Evolutionary conservation across 495 filamentous ascomycete genomes (phyloP).

Genomic region (Corynascus novoguineensis): DNA sequence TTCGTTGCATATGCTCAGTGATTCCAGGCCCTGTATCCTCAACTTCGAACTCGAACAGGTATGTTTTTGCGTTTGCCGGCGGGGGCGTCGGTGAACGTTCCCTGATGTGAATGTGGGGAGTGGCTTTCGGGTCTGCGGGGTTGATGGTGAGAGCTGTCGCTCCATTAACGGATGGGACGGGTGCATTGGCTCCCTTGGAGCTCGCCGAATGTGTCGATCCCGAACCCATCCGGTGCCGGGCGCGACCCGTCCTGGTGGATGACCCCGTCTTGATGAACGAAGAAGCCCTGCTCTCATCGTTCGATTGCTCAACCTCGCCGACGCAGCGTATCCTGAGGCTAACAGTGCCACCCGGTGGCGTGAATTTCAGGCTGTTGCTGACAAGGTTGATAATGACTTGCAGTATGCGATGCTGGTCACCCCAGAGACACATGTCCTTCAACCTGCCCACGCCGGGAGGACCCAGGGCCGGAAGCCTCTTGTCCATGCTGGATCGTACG

Average conservation of each 20-base stretch:
- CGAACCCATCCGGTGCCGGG: conserved; percentile 43
- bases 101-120: conserved; percentile 42
- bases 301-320: conserved; percentile 46
- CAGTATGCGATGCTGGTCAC: conserved; percentile 83
- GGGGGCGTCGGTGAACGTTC: conserved; percentile 60
- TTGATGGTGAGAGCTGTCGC: conserved; percentile 55
- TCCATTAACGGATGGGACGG: conserved; percentile 26
- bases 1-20: conserved; percentile 63
- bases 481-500: conserved; percentile 28
- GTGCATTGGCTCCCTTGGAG: conserved; percentile 33
- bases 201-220: conserved; percentile 44
- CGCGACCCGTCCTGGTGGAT: conserved; percentile 35
- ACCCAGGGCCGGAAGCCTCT: conserved; percentile 46
- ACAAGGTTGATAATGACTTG: conserved; percentile 92
- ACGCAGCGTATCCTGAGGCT: conserved; percentile 67
- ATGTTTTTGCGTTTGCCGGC: conserved; percentile 50
- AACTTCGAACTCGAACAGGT: conserved; percentile 80
- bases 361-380: conserved; percentile 90
- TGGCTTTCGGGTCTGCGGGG: conserved; percentile 48
- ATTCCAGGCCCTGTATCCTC: conserved; percentile 91
- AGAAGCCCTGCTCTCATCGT: conserved; percentile 43
- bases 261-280: conserved; percentile 45
- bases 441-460: conserved; percentile 57
- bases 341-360: conserved; percentile 68
- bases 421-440: conserved; percentile 73